These are phyloP conservation scores for Termitomyces titanicus DNA, from an alignment of 768 basidiomycete genomes.

Conservation along the genomic window DNA sequence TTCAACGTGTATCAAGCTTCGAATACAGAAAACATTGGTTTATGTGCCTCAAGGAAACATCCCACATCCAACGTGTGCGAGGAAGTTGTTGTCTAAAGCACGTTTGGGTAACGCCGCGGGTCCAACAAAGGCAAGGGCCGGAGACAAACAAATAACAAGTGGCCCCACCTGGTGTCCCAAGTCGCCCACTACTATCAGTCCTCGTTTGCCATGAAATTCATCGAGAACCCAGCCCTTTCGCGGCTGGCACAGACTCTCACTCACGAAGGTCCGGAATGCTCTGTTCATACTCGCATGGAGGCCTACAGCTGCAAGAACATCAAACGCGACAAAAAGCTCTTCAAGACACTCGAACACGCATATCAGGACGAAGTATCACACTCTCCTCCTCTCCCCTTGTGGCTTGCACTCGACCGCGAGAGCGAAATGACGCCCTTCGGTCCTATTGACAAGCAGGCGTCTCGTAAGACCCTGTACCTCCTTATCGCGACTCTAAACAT, in stretches of 20 bases:
- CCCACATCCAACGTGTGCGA: not conserved
- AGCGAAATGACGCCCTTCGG: constrained; percentile 87
- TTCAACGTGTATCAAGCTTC: not conserved
- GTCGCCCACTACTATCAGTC: not conserved
- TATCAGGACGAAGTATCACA: constrained; percentile 79
- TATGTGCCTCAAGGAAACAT: not conserved
- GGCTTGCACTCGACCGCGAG: constrained; percentile 67
- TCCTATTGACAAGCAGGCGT: constrained; percentile 78
- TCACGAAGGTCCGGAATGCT: constrained; percentile 84
- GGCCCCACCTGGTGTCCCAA: not conserved
- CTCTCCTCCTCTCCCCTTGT: constrained; percentile 83
- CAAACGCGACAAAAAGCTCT: constrained; percentile 94
- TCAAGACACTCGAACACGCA: constrained; percentile 85
- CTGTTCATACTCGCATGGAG: constrained; percentile 89
- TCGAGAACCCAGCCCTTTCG: constrained; percentile 78
- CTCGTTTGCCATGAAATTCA: constrained; percentile 71
- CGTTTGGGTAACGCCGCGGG: not conserved
- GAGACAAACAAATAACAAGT: constrained; percentile 1
- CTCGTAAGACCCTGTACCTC: constrained; percentile 91
- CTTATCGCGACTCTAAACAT: constrained; percentile 96
- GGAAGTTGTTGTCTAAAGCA: not conserved
- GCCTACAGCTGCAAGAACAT: constrained; percentile 98
- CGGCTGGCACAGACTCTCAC: constrained; percentile 76
- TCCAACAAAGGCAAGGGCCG: not conserved
- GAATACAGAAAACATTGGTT: not conserved